These are phyloP conservation scores for Coprinellus micaceus DNA, from an alignment of 768 basidiomycete species.

Conservation along the genomic window DNA sequence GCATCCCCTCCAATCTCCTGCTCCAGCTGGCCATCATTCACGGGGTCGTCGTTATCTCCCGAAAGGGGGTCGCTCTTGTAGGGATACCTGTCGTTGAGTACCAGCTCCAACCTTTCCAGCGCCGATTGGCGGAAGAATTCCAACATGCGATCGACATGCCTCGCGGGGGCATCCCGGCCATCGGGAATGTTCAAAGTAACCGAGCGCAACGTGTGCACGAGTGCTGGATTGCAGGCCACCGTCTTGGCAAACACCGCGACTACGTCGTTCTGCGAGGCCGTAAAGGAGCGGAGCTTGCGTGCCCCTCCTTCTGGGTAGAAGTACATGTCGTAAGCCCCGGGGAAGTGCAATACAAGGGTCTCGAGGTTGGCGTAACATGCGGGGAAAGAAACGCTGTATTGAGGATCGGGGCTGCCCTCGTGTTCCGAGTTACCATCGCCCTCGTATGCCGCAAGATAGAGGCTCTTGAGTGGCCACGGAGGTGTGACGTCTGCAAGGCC, in stretches of 20 bases:
- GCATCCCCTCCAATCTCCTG: too few species aligned
- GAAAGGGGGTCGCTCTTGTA: too few species aligned
- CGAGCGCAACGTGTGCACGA: not conserved
- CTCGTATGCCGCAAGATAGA: not conserved
- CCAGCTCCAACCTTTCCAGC: too few species aligned
- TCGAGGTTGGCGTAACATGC: not conserved
- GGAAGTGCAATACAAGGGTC: not conserved
- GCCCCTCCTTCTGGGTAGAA: slow-evolving; percentile 1
- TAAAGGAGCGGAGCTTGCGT: not conserved
- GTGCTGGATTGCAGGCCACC: not conserved
- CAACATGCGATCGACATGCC: too few species aligned
- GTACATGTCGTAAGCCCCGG: not conserved
- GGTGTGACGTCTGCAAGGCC: not conserved
- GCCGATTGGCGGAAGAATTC: too few species aligned
- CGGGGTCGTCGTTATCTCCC: too few species aligned
- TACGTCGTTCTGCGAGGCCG: not conserved
- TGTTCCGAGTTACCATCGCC: not conserved
- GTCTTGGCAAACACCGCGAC: not conserved
- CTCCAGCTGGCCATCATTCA: too few species aligned
- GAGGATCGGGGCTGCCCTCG: too few species aligned
- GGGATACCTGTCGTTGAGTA: too few species aligned
- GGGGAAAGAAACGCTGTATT: not conserved
- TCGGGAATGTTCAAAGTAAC: not conserved
- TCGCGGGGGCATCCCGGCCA: too few species aligned
- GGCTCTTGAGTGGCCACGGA: not conserved